Evolutionary conservation across 2,329 filamentous ascomycete species (phyloP).

Genomic region (Xylaria sp.): DNA sequence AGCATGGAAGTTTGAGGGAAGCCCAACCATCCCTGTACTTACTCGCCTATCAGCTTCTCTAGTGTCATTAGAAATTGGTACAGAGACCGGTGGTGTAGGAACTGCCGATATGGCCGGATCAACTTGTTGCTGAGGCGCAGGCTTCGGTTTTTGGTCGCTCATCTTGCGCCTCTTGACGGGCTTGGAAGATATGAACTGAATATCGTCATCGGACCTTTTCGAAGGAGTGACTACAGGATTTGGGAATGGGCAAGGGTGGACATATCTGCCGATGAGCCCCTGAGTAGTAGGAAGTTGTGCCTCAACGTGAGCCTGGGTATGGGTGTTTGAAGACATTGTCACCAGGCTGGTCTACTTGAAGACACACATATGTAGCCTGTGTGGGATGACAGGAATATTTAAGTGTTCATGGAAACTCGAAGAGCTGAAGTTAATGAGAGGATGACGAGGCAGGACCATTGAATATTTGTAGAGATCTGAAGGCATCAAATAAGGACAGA

Average conservation of each 20-base stretch:
- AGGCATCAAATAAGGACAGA: not conserved
- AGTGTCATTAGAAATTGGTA: slow-evolving; percentile 9
- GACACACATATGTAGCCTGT: not conserved
- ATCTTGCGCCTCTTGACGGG: slow-evolving; percentile 45
- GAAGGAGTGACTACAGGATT: slow-evolving; percentile 18
- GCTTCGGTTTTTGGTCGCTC: slow-evolving; percentile 20
- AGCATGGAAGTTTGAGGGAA: slow-evolving; percentile 33
- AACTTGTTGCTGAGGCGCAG: slow-evolving; percentile 5
- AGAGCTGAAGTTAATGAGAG: not conserved
- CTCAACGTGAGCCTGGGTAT: slow-evolving; percentile 7
- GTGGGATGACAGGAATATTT: not conserved
- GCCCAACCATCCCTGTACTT: slow-evolving; percentile 39
- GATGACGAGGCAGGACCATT: slow-evolving; percentile 1
- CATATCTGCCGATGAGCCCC: not conserved
- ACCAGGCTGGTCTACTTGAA: slow-evolving; percentile 5
- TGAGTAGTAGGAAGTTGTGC: slow-evolving; percentile 3
- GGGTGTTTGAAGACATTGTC: slow-evolving; percentile 21
- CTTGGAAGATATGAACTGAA: slow-evolving; percentile 48
- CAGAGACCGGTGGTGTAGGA: slow-evolving; percentile 2
- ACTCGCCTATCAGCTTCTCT: slow-evolving; percentile 33
- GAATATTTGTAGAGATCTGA: slow-evolving; percentile 26
- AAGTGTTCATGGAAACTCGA: slow-evolving; percentile 2
- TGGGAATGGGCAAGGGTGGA: not conserved
- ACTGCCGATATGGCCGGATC: slow-evolving; percentile 2
- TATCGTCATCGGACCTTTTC: slow-evolving; percentile 43